Percentiles rank a stretch among this genome's conserved stretches.
These are phyloP conservation scores for Talaromyces wortmannii DNA, from an alignment of 495 filamentous ascomycete species.

Conservation along the genomic window DNA sequence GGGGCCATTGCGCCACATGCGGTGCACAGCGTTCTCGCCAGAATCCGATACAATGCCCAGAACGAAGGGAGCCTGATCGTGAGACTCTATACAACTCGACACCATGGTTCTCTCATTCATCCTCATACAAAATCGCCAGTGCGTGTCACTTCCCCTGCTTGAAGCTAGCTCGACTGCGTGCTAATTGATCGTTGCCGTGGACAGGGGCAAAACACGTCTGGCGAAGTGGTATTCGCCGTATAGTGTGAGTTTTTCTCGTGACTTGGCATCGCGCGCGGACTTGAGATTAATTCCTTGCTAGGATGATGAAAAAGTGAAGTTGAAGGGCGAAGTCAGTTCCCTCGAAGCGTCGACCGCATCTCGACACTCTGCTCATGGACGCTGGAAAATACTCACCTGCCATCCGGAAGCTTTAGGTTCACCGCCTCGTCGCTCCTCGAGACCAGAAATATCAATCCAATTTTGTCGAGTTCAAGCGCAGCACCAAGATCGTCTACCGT, in stretches of 20 bases:
- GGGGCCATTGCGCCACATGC: neutral
- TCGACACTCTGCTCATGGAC: neutral
- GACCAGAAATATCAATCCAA: conserved; percentile 99
- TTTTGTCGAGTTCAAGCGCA: conserved; percentile 82
- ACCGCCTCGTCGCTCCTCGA: conserved; percentile 92
- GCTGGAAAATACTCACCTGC: neutral
- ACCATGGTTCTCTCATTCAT: conserved; percentile 89
- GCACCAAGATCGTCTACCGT: conserved; percentile 91
- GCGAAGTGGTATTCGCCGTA: conserved; percentile 99
- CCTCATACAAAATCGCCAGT: conserved; percentile 96
- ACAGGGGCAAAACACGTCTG: conserved; percentile 93
- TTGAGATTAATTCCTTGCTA: conserved; percentile 8
- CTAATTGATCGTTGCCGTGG: conserved; percentile 11
- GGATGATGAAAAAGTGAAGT: conserved; percentile 93
- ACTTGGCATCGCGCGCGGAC: neutral
- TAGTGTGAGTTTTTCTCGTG: conserved; percentile 48
- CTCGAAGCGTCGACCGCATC: neutral
- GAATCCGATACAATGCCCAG: neutral
- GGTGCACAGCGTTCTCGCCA: too few species aligned
- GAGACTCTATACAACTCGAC: neutral
- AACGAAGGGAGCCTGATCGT: neutral
- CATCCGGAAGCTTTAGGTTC: conserved; percentile 50
- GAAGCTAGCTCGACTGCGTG: neutral
- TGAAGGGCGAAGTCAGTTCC: conserved; percentile 73
- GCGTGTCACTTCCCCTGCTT: conserved; percentile 18